Conservation (phyloP, 495 filamentous ascomycete species). For the Aspergillus haitiensis region DNA sequence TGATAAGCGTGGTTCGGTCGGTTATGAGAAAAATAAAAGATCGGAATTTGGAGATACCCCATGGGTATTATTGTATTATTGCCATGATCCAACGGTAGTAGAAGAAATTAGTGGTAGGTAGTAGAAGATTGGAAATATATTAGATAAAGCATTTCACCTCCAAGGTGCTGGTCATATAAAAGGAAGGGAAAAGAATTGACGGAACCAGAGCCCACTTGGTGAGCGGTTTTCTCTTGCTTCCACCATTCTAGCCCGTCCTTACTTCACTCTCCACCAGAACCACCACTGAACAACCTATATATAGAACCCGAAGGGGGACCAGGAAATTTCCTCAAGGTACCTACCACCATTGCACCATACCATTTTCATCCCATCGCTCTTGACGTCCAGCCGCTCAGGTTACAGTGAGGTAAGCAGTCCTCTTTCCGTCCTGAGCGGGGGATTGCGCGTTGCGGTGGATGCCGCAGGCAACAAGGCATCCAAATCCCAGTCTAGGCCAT, state of each 20-base stretch:
- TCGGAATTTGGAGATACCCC: conserved; percentile 1
- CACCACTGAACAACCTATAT: conserved; percentile 6
- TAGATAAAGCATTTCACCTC: neutral
- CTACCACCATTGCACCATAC: conserved; percentile 9
- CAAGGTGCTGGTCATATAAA: conserved; percentile 9
- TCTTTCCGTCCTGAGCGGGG: neutral
- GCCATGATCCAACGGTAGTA: neutral
- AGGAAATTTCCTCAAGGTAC: conserved; percentile 7
- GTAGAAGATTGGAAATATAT: neutral
- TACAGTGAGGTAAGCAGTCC: conserved; percentile 25
- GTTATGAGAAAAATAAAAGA: conserved; percentile 19
- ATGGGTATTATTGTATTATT: neutral
- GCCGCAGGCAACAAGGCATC: conserved; percentile 15
- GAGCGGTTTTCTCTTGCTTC: neutral
- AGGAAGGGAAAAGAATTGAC: conserved; percentile 6
- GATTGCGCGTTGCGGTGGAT: conserved; percentile 20
- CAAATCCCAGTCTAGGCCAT: conserved; percentile 10
- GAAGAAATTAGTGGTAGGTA: neutral
- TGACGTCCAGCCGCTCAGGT: neutral
- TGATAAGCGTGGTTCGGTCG: conserved; percentile 30
- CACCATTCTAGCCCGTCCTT: neutral
- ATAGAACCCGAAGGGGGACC: neutral
- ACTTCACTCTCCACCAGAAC: conserved; percentile 17
- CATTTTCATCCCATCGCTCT: neutral
- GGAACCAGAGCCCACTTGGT: conserved; percentile 9